Evolutionary conservation across 371 early-diverging fungal species (phyloP), one percentile per base, ranked within the genome.

Genomic region (Mortierella sp.): DNA sequence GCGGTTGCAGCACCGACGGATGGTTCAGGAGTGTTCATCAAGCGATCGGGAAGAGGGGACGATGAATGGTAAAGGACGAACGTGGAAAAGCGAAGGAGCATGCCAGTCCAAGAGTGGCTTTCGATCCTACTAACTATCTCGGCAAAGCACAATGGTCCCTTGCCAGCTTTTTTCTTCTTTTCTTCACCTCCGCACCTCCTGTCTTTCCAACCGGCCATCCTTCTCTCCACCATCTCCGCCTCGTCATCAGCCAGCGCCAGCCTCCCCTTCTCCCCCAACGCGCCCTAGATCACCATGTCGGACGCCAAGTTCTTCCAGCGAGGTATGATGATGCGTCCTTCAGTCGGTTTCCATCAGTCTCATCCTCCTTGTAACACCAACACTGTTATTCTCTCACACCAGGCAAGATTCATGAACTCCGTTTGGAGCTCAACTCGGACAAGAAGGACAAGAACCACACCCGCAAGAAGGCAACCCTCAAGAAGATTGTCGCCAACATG

Each of bases 401-500:
- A 96, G 96, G 96, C 60, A 97, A 98, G 86, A 92, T 95, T 47
- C 96, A 97, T 58, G 97, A 97, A 78, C 92, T 98, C 62, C 91
- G 94, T 48, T 83, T 87, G 13, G 98, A 98, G 83, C 89, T 98
- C 54, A 90, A 86, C 48, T 89, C 92, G 50, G 97, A 97, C 62
- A 95, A 95, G 71, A 90, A 92, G 74, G 97, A 97, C 79, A 83
- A 87, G 58, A 96, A 96, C 78, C 84, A 93, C 76, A 86, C 88
- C 38, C 93, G 91, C 62, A 96, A 96, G 72, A 93, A 93, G 83
- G 87, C 89, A 23, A 95, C 93, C 43, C 87, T 98, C 84, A 97
- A 96, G 83, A 95, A 95, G 83, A 94, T 98, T 65, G 94, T 97
- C 16, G 97, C 96, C 66, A 96, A 97, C 73, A 97, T 98, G 97